phyloP scores from a whole-genome alignment of 331 rosid species.

The Phaseolus coccineus region DNA sequence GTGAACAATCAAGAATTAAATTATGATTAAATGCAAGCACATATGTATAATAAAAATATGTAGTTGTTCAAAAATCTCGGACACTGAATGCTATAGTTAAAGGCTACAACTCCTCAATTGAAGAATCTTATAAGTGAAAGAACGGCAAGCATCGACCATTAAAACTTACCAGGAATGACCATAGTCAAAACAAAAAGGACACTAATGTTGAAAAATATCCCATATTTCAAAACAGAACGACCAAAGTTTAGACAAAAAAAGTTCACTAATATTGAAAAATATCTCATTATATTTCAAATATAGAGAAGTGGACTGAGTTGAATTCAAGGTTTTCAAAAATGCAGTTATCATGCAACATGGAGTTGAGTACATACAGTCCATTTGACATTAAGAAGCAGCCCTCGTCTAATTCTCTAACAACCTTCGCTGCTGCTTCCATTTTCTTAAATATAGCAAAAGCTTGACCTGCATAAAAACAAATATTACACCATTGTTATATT shows the following conservation, averaged over 20 bases:
- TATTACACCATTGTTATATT: slow-evolving; percentile 2
- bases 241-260: background rate
- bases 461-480: slow-evolving; percentile 70
- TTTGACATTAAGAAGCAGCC: slow-evolving; percentile 76
- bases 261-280: background rate
- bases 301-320: background rate
- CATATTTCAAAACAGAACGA: background rate
- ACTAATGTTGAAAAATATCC: background rate
- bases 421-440: slow-evolving; percentile 72
- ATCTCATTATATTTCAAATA: background rate
- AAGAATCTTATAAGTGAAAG: background rate
- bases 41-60: too few relatives aligned
- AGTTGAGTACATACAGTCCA: slow-evolving; percentile 76
- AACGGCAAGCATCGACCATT: background rate
- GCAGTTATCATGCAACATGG: background rate
- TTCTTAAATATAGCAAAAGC: slow-evolving; percentile 78
- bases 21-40: too few relatives aligned
- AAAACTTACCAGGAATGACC: background rate
- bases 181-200: background rate
- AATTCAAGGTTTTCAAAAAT: slow-evolving; percentile 25
- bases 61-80: too few relatives aligned
- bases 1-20: too few relatives aligned
- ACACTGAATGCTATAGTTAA: too few relatives aligned
- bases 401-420: slow-evolving; percentile 60
- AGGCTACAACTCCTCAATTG: background rate